Conservation (phyloP, 352 stramenopile species). For the Blastocystis sp. region DNA sequence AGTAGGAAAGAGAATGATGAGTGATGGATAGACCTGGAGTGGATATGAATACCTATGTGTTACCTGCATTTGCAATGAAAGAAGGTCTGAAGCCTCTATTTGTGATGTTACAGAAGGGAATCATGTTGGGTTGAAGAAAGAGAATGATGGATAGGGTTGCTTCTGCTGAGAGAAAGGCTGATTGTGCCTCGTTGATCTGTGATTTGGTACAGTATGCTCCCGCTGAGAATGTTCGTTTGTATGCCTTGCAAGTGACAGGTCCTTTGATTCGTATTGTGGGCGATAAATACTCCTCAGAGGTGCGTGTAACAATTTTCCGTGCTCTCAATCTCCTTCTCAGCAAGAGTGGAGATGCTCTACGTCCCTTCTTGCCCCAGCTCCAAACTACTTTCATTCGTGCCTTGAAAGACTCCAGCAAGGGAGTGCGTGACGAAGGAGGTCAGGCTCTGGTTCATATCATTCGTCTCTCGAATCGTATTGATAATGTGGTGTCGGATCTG, state of each 20-base stretch:
- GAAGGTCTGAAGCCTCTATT: slow-evolving; percentile 52
- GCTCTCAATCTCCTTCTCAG: slow-evolving; percentile 88
- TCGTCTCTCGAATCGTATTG: slow-evolving; percentile 83
- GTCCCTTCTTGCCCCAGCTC: slow-evolving; percentile 98
- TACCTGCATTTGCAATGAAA: slow-evolving; percentile 41
- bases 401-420: slow-evolving; percentile 75
- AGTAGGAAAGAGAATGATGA: slow-evolving; percentile 81
- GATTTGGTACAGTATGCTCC: slow-evolving; percentile 58
- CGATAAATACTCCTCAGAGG: slow-evolving; percentile 88
- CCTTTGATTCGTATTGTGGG: slow-evolving; percentile 96
- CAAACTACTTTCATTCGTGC: slow-evolving; percentile 98
- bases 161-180: slow-evolving; percentile 21
- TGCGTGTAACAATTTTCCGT: slow-evolving; percentile 94
- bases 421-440: slow-evolving; percentile 81
- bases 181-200: slow-evolving; percentile 46
- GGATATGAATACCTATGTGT: slow-evolving; percentile 40
- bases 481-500: slow-evolving; percentile 88
- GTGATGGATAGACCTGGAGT: slow-evolving; percentile 59
- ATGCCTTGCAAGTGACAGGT: slow-evolving; percentile 90
- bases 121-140: neutral
- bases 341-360: slow-evolving; percentile 88
- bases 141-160: slow-evolving; percentile 22
- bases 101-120: slow-evolving; percentile 44
- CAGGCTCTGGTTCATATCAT: slow-evolving; percentile 84
- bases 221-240: slow-evolving; percentile 67